Percentiles rank a stretch among this genome's conserved stretches.
Evolutionary conservation across 176 grass and related monocot genomes (phyloP).

Genomic region (Oropetium thomaeum): DNA sequence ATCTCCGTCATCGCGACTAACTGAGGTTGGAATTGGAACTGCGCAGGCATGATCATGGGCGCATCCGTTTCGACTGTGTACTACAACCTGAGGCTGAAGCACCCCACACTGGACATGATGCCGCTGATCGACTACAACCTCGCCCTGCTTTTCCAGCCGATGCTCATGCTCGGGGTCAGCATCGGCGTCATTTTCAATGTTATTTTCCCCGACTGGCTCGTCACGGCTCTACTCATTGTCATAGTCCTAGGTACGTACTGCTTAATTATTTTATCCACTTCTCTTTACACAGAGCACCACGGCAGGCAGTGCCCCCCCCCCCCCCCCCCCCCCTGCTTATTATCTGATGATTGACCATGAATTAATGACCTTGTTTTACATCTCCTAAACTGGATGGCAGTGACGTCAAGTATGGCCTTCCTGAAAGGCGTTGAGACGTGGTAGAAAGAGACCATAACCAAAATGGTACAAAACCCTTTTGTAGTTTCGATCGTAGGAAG

Average conservation of each 20-base stretch:
- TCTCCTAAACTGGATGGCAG: constrained; percentile 25
- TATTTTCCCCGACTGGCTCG: constrained; percentile 69
- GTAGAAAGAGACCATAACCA: constrained; percentile 58
- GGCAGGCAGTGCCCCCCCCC: too few relatives aligned
- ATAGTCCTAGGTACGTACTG: constrained; percentile 78
- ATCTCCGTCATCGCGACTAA: too few relatives aligned
- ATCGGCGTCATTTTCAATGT: constrained; percentile 75
- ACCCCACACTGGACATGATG: constrained; percentile 71
- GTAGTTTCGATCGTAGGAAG: too few relatives aligned
- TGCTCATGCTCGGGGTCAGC: constrained; percentile 89
- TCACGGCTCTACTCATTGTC: constrained; percentile 64
- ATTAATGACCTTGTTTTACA: neutral
- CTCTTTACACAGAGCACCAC: neutral
- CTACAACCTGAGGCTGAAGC: constrained; percentile 76
- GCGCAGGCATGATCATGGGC: constrained; percentile 89
- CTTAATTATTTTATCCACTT: neutral
- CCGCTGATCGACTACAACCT: constrained; percentile 81
- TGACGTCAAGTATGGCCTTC: constrained; percentile 65
- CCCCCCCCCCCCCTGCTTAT: too few relatives aligned
- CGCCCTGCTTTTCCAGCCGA: constrained; percentile 74
- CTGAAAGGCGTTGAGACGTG: constrained; percentile 64
- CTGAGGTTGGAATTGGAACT: neutral
- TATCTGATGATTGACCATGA: too few relatives aligned
- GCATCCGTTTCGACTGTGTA: constrained; percentile 64
- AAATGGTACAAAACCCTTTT: constrained; percentile 32